phyloP scores from a whole-genome alignment of 1,284 basidiomycete species.

The Tylopilus microsporus region DNA sequence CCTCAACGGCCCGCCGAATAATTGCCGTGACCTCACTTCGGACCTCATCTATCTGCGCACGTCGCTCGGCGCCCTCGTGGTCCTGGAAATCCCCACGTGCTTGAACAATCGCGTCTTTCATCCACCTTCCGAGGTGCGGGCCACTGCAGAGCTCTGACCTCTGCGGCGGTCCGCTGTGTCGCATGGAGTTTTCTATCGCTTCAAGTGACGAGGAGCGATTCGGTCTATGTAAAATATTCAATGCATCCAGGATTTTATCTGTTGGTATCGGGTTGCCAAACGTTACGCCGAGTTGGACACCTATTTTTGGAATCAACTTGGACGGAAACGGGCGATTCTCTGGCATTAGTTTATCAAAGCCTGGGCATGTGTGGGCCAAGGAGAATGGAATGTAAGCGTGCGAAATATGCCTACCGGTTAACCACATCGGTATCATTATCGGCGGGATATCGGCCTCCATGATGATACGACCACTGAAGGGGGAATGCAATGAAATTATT shows the following conservation, averaged over 20 bases:
- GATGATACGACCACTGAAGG: conserved; percentile 69
- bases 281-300: conserved; percentile 60
- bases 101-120: conserved; percentile 6
- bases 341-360: conserved; percentile 88
- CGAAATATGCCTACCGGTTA: conserved; percentile 54
- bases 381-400: neutral
- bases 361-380: conserved; percentile 32
- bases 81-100: neutral
- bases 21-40: conserved; percentile 55
- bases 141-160: neutral
- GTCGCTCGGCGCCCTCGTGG: neutral
- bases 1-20: conserved; percentile 57
- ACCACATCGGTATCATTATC: conserved; percentile 90
- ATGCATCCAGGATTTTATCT: conserved; percentile 35
- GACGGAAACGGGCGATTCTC: conserved; percentile 69
- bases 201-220: neutral
- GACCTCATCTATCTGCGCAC: conserved; percentile 33
- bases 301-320: conserved; percentile 65
- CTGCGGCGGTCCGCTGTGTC: neutral
- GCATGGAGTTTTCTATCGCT: neutral
- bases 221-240: conserved; percentile 14
- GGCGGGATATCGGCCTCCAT: conserved; percentile 75
- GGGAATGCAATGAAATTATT: conserved; percentile 7
- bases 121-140: conserved; percentile 9
- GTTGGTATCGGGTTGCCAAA: conserved; percentile 64